Evolutionary conservation across 2,329 filamentous ascomycete species (phyloP), one percentile per base, ranked within the genome.

Genomic region (Aspergillus pseudoterreus): DNA sequence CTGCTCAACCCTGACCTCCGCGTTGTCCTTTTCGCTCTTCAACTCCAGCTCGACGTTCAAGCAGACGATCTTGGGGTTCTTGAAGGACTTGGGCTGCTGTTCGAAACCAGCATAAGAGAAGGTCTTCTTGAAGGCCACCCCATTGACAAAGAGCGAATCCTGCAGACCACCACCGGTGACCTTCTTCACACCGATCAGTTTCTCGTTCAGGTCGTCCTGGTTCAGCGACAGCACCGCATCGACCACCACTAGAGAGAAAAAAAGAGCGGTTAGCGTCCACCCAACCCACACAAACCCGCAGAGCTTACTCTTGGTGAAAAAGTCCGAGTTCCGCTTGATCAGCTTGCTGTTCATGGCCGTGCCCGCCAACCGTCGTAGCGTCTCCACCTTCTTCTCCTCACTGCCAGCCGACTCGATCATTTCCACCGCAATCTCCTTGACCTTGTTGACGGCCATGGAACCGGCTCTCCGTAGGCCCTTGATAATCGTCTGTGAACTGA

Each of bases 331-430:
- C 67, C 92, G 83, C 83, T 97, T 95, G 71, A 99, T 97, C 63
- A 99, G 80, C 81, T 99, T 99, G 82, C 92, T 96, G 73, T 92
- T 97, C 94, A 99, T 99, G 63, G 94, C 94, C 24, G 94, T 99
- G 33, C 83, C 90, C 27, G 94, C 94, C 63, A 99, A 80, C 76
- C 96, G 95, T 71, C 80, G 76, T 55, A 99, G 81, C 39, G 92
- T 97, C 63, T 96, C 92, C 63, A 89, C 84, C 75, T 87, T 88
- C 77, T 92, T 95, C 57, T 82, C 83, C 73, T 95, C 90, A 75
- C 88, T 92, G 53, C 80, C 83, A 71, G 84, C 82, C 50, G 90
- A 92, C 75, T 85, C 85, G 43, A 71, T 66, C 60, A 71, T 70
- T 53, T 74, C 71, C 61, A 97, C 84, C 44, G 92, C 88, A 71